Base-by-base conservation (phyloP, 2,329 filamentous ascomycete genomes). In the Hymenotorrendiella dingleyae region DNA sequence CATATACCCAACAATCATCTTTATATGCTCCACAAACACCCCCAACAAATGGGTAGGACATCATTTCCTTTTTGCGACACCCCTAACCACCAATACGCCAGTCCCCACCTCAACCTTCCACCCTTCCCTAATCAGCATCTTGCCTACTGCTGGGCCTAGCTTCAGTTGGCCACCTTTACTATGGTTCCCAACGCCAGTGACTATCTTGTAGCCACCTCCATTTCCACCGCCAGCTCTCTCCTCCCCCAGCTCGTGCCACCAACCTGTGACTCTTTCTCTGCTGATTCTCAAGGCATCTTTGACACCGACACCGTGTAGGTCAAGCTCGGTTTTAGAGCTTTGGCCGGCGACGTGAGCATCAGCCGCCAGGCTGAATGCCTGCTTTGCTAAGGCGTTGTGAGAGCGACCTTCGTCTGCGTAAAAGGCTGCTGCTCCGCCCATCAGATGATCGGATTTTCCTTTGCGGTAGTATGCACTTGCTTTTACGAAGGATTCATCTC, bases 231-330 rank as follows among this genome's bases (percentile, higher is more conserved):
- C 43, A 6, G 38, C 22, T 68, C 16, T 71, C 67, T 48, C 62
- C 56, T 67, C 67, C 34, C 72, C 70, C 57, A 90, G 84, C 1
- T 85, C 85, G 7, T 78, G 67, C 90, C 89, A 96, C 91, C 91
- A 97, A 8, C 60, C 61, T 50, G 75, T 71, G 0, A 85, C 82
- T 27, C 73, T 74, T 35, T 80, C 72, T 22, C 76, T 73, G 1
- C 86, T 81, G 50, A 96, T 95, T 3, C 86, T 73, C 22, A 89
- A 80, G 1, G 85, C 91, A 61, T 94, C 86, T 36, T 80, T 71
- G 1, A 96, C 89, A 33, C 74, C 80, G 4, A 95, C 79, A 5
- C 88, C 87, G 61, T 97, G 91, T 20, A 97, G 68, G 62, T 97
- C 91, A 6, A 94, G 69, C 16, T 72, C 67, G 1, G 64, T 69